A percentile compares a stretch with the other conserved stretches of the same genome.
These are phyloP conservation scores for Nakazawaea populi DNA, from an alignment of 805 yeast species.

Conservation along the genomic window DNA sequence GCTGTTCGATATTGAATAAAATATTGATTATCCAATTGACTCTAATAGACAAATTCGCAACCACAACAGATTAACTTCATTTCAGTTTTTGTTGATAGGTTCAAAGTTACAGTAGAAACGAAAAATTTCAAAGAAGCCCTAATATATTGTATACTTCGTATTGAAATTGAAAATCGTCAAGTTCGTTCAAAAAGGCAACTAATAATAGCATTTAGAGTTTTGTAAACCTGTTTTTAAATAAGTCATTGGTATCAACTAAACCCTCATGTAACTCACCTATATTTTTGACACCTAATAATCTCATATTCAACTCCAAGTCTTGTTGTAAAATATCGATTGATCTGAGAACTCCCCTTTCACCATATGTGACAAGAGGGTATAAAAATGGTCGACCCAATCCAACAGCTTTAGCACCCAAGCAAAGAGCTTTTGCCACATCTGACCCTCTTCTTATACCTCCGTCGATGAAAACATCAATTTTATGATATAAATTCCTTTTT, in stretches of 20 bases:
- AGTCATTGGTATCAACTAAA: constrained; percentile 12
- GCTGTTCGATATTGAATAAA: neutral
- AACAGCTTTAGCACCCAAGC: constrained; percentile 39
- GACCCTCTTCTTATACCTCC: constrained; percentile 40
- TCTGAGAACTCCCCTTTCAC: constrained; percentile 39
- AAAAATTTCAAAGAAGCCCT: too few relatives aligned
- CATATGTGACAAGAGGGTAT: constrained; percentile 38
- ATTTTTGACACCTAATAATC: constrained; percentile 48
- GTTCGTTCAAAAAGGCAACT: too few relatives aligned
- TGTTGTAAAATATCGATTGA: constrained; percentile 49
- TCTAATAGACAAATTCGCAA: neutral
- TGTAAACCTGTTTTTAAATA: neutral
- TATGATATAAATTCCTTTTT: constrained; percentile 30
- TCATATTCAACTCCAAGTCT: constrained; percentile 63
- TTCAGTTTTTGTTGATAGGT: too few relatives aligned
- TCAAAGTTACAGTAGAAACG: too few relatives aligned
- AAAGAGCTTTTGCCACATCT: constrained; percentile 35
- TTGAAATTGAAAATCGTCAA: too few relatives aligned
- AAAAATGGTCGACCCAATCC: constrained; percentile 75
- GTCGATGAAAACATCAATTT: constrained; percentile 34
- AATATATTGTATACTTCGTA: too few relatives aligned
- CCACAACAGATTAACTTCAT: too few relatives aligned
- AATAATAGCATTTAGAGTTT: neutral
- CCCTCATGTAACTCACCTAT: neutral
- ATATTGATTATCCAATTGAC: neutral